Evolutionary conservation across 352 stramenopile genomes (phyloP), one percentile per base, ranked within the genome.

Genomic region (Plasmopara viticola): DNA sequence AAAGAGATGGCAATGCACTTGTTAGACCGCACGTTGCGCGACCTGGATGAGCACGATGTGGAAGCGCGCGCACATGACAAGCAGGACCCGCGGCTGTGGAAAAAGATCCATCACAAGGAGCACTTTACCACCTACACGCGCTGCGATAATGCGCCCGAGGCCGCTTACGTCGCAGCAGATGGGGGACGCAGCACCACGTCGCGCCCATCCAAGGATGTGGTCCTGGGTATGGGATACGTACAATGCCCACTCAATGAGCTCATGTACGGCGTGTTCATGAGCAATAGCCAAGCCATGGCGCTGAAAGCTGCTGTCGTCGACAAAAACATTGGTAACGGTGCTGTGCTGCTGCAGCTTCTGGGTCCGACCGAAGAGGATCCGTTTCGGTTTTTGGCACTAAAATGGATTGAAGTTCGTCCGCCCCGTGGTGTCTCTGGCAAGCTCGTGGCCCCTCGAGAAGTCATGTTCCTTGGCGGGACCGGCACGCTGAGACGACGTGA

Each of bases 181-280:
- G 61, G 53, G 7, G 43, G 57, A 20, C 53, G 53, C 17, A 66
- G 60, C 41, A 70, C 51, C 28, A 63, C 61, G 14, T 66, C 57
- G 5, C 51, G 54, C 20, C 65, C 53, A 8, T 68, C 53, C 10
- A 71, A 71, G 45, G 63, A 71, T 37, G 57, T 73, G 38, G 42
- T 82, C n/a, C 56, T 78, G 17, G 58, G 70, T 18, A 70, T 75
- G 57, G 71, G 71, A 5, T 72, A 44, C 42, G 61, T 79, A 15
- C 59, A 76, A 14, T 74, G 68, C 31, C 57, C 68, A 1, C 58
- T 82, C 10, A 71, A 63, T 14, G 69, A 83, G 35, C 46, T 78
- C 40, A 65, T 83, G 39, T 78, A 72, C 56, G 72, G 72, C 9
- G 43, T 70, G 42, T 62, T 58, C 46, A 58, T 64, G 50, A 46